Percentiles rank a stretch among this genome's conserved stretches.
These are phyloP conservation scores for Thalassiosira tumida DNA, from an alignment of 352 stramenopile genomes.

Conservation along the genomic window DNA sequence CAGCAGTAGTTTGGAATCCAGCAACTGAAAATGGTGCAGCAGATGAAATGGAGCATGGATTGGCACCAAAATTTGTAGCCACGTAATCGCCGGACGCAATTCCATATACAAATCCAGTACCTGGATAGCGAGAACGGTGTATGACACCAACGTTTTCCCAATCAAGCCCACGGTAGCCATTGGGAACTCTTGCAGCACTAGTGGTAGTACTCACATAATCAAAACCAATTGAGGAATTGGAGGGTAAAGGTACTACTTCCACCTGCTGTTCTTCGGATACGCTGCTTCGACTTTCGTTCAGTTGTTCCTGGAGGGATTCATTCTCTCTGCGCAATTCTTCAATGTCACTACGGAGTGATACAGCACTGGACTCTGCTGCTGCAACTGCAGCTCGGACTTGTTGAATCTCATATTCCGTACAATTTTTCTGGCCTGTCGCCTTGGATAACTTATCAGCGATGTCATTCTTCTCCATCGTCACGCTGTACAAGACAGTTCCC, in stretches of 20 bases:
- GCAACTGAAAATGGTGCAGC: not conserved
- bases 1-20: not conserved
- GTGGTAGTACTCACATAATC: not conserved
- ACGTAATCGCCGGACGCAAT: no score
- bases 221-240: not conserved
- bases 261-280: constrained; percentile 76
- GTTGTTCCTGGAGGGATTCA: constrained; percentile 80
- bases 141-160: no score
- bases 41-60: constrained; percentile 26
- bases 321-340: constrained; percentile 82
- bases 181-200: no score
- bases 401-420: constrained; percentile 80
- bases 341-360: constrained; percentile 79
- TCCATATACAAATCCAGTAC: no score
- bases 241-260: not conserved
- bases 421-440: no score
- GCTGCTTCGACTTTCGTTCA: constrained; percentile 65
- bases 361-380: constrained; percentile 79
- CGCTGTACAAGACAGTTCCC: no score
- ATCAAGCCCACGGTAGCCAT: no score
- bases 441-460: no score
- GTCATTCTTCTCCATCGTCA: no score
- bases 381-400: constrained; percentile 67
- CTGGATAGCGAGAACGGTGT: no score
- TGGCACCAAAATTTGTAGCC: no score